Evolutionary conservation across 805 yeast genomes (phyloP).

Genomic region (Trichomonascus vanleenenianus): DNA sequence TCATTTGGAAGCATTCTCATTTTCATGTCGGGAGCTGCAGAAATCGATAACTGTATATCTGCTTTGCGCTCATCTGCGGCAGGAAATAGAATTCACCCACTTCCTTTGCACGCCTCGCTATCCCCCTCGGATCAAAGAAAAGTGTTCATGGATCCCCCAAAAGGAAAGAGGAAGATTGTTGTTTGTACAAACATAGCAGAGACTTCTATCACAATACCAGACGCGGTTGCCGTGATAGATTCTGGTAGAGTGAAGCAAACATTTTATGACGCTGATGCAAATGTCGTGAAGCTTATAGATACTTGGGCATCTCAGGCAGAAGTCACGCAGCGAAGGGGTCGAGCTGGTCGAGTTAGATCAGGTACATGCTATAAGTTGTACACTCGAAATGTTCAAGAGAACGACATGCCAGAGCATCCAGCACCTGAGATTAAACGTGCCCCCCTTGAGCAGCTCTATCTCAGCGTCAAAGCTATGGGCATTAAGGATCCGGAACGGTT

Average conservation of each 20-base stretch:
- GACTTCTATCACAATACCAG: slow-evolving; percentile 94
- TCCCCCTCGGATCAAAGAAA: slow-evolving; percentile 73
- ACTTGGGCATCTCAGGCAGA: slow-evolving; percentile 89
- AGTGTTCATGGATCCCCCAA: slow-evolving; percentile 55
- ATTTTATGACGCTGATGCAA: slow-evolving; percentile 57
- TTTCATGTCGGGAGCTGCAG: slow-evolving; percentile 87
- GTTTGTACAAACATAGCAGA: slow-evolving; percentile 94
- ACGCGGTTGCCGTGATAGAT: slow-evolving; percentile 87
- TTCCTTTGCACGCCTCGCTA: slow-evolving; percentile 87
- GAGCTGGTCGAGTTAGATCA: slow-evolving; percentile 90
- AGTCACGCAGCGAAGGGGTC: slow-evolving; percentile 84
- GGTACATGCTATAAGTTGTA: slow-evolving; percentile 80
- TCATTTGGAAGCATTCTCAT: slow-evolving; percentile 65
- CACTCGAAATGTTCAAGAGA: slow-evolving; percentile 51
- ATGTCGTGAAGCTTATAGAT: slow-evolving; percentile 66
- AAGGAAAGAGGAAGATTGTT: slow-evolving; percentile 62
- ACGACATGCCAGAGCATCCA: slow-evolving; percentile 60
- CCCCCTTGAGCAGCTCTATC: slow-evolving; percentile 71
- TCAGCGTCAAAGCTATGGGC: slow-evolving; percentile 86
- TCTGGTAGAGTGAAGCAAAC: slow-evolving; percentile 78
- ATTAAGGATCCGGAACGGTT: slow-evolving; percentile 62
- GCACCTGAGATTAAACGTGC: slow-evolving; percentile 85
- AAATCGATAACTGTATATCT: slow-evolving; percentile 50
- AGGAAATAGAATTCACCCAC: slow-evolving; percentile 26
- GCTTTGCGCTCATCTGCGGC: slow-evolving; percentile 30